Base-by-base conservation (phyloP, 768 basidiomycete genomes). In the Mycena venus region DNA sequence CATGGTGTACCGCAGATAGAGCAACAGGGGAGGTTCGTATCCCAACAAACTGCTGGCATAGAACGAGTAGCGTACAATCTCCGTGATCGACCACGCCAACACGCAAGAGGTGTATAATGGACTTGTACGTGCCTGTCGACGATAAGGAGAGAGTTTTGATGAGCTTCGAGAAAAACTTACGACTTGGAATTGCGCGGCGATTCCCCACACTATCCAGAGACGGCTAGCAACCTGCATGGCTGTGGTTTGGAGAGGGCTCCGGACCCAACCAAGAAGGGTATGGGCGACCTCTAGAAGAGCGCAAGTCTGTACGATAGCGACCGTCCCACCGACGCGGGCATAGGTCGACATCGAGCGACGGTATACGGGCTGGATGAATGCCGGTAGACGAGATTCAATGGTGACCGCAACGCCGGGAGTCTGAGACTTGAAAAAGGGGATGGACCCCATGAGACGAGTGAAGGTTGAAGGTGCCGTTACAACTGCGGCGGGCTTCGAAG, bases 91-190 rank as follows among this genome's bases (percentile, higher is more conserved):
- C 98, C 98, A 99, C 0, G 97, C 94, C 73, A 98, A 83, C 66
- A 99, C 90, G 96, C 99, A 98, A 61, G 93, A 92, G 8, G 95
- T 90, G 86, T 95, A 99, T 31, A 97, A 80, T 4, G 98, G 95
- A 79, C 91, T 92, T 4, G 86, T 80, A 75, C 91, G 94, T 31
- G 94, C 88, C 91, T 94, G 71, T 29, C 47, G 62, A 56, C 10
- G 69, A 40, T 58, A 31, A 53, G 31, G 17, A 38, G 23, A 40
- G 47, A 64, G 32, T 58, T 19, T 14, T 47, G 32, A 34, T 36
- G 51, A 68, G 25, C 55, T 15, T 25, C 31, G 44, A 56, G 25
- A 56, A 40, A 23, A 21, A 86, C 90, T 79, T 75, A 95, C 95
- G 74, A 85, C 81, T 0, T 88, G 86, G 78, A 92, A 95, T 60